Base-by-base conservation (phyloP, 192 early-diverging fungal species). In the Podila epicladia region DNA sequence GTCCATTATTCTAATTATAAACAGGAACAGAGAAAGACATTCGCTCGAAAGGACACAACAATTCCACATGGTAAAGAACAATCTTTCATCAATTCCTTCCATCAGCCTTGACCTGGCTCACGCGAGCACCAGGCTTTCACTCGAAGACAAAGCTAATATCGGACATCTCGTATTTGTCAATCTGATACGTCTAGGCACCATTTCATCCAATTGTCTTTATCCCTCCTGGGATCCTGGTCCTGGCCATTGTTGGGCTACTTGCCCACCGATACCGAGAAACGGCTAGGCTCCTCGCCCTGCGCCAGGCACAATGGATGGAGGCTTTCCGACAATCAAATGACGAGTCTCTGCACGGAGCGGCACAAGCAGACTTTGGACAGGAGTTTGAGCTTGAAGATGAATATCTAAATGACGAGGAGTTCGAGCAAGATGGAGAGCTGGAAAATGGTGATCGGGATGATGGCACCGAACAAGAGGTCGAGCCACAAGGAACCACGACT, bases 201-300 rank as follows among this genome's bases (percentile, higher is more conserved):
- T 55, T 24, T 15, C 20, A 80, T 29, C 77, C 77, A 6, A 80
- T 80, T 33, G 66, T 80, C 41, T 80, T 57, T 32, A 73, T 80
- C 35, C 77, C 77, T 22, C 77, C 77, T 15, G 57, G 61, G 9
- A 32, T 80, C 3, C 70, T 80, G 24, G 4, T 80, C 9, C 33
- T 80, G 19, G 77, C 77, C 17, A 80, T 80, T 19, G n/a, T 63
- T 13, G 77, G 71, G 38, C 65, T 80, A 9, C 55, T 72, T 9
- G 28, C 51, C 5, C 68, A 73, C 35, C 48, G 55, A 2, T 80
- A 73, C 50, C 61, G 41, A 12, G 71, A 72, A 20, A 29, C 19
- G 12, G 55, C 72, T n/a, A 53, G 32, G 12, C 20, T 50, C 17
- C 20, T 38, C 3, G 60, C 37, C 28, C 62, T 69, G 24, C 20